These are phyloP conservation scores for Phytophthora agathidicida DNA, from an alignment of 352 stramenopile species.

Conservation along the genomic window DNA sequence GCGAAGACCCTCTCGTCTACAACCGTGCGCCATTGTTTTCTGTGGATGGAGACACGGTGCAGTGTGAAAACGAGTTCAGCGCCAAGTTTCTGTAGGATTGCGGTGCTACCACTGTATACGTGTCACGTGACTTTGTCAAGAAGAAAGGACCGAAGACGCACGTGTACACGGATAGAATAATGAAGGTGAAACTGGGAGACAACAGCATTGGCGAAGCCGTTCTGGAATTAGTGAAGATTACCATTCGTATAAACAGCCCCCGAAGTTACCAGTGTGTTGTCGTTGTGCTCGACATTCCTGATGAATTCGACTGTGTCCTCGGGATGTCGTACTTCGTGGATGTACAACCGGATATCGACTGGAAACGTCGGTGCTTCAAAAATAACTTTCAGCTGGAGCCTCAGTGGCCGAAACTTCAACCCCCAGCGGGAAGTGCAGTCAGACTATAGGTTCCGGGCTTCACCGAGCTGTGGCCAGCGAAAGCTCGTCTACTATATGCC, in stretches of 20 bases:
- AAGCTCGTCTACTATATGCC: conserved; percentile 1
- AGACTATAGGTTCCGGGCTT: conserved; percentile 6
- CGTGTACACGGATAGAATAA: neutral
- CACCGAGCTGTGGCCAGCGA: conserved; percentile 1
- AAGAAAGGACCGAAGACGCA: conserved; percentile 2
- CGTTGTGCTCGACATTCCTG: conserved; percentile 15
- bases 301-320: conserved; percentile 7
- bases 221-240: conserved; percentile 10
- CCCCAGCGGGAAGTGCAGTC: conserved; percentile 7
- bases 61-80: neutral
- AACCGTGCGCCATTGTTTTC: conserved; percentile 10
- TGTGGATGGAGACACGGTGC: neutral
- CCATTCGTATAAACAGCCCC: neutral
- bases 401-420: conserved; percentile 2
- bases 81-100: conserved; percentile 15
- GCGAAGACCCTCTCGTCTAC: conserved; percentile 26
- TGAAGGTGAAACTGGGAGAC: conserved; percentile 15
- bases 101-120: conserved; percentile 13
- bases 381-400: neutral
- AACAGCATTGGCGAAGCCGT: conserved; percentile 16
- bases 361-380: conserved; percentile 14
- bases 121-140: conserved; percentile 5
- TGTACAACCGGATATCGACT: conserved; percentile 13
- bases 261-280: conserved; percentile 8
- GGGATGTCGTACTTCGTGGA: conserved; percentile 15